phyloP scores from a whole-genome alignment of 148 eudicot species.

The Euryodendron excelsum region DNA sequence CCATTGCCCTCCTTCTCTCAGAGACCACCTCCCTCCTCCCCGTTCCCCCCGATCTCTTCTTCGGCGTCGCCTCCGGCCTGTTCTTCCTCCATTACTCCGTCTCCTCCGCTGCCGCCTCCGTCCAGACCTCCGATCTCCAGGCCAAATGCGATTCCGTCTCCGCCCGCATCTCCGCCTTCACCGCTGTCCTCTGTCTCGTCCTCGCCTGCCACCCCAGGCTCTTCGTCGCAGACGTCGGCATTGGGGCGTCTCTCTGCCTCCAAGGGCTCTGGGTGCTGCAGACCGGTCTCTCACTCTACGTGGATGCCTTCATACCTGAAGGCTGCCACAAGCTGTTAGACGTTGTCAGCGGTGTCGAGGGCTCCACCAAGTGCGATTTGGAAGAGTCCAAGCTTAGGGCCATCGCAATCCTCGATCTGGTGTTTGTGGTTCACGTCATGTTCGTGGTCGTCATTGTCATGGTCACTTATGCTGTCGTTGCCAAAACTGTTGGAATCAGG shows the following conservation, averaged over 20 bases:
- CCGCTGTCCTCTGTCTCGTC: slow-evolving; percentile 41
- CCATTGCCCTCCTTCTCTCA: slow-evolving; percentile 47
- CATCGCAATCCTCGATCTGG: slow-evolving; percentile 64
- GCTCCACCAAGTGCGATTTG: slow-evolving; percentile 80
- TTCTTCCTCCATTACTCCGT: slow-evolving; percentile 56
- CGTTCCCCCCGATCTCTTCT: slow-evolving; percentile 60
- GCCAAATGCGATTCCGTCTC: slow-evolving; percentile 55
- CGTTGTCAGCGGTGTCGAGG: slow-evolving; percentile 71
- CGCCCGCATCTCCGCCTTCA: slow-evolving; percentile 47
- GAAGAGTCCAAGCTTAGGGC: slow-evolving; percentile 79
- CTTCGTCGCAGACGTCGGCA: slow-evolving; percentile 54
- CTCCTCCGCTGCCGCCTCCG: slow-evolving; percentile 39
- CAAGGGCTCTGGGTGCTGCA: slow-evolving; percentile 84
- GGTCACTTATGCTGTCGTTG: slow-evolving; percentile 44
- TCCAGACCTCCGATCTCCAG: slow-evolving; percentile 53
- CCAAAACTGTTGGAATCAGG: slow-evolving; percentile 44
- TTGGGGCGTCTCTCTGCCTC: slow-evolving; percentile 49
- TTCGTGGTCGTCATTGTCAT: slow-evolving; percentile 56
- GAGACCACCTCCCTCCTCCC: slow-evolving; percentile 51
- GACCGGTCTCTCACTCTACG: slow-evolving; percentile 66
- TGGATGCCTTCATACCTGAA: slow-evolving; percentile 80
- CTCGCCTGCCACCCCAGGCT: slow-evolving; percentile 63
- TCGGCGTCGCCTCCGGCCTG: slow-evolving; percentile 50
- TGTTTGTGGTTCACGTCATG: slow-evolving; percentile 61
- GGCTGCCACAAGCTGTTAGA: slow-evolving; percentile 84